phyloP scores from a whole-genome alignment of 352 stramenopile species.

The Pythium pyrilobum region DNA sequence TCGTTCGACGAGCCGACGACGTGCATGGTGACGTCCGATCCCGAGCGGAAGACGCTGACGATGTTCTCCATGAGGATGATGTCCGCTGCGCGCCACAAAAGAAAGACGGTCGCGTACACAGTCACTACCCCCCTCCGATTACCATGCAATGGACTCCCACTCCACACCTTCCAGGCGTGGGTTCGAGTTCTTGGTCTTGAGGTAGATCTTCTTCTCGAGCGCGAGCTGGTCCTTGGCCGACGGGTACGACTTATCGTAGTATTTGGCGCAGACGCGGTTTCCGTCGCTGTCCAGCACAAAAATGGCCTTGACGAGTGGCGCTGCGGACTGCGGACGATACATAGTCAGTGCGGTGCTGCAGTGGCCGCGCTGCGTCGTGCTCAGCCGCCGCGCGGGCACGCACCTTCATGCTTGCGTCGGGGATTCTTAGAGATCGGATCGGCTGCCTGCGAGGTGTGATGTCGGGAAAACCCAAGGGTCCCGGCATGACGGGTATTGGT shows the following conservation, averaged over 20 bases:
- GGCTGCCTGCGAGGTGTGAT: background rate
- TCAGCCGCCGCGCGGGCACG: background rate
- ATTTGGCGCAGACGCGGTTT: constrained; percentile 89
- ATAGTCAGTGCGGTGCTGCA: background rate
- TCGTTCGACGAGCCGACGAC: constrained; percentile 79
- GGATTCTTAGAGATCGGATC: constrained; percentile 1
- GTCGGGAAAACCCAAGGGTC: background rate
- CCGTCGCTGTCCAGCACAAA: constrained; percentile 87
- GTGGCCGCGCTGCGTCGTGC: constrained; percentile 11
- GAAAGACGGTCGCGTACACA: no score
- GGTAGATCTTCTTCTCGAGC: constrained; percentile 88
- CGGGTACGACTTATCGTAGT: constrained; percentile 89
- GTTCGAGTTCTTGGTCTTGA: constrained; percentile 89
- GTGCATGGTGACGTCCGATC: constrained; percentile 87
- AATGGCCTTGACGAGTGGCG: constrained; percentile 84
- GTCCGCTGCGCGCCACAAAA: constrained; percentile 44
- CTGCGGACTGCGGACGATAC: constrained; percentile 41
- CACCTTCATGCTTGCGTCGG: constrained; percentile 61
- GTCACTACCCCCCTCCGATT: no score
- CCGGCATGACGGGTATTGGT: constrained; percentile 41
- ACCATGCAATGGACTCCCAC: background rate
- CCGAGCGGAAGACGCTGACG: constrained; percentile 85
- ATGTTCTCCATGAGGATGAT: constrained; percentile 89
- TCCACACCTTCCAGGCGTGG: constrained; percentile 71
- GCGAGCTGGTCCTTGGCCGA: constrained; percentile 80